Percentiles rank a stretch among this genome's conserved stretches.
Evolutionary conservation across 2,329 filamentous ascomycete species (phyloP).

Genomic region (Arthrobotrys sinensis): DNA sequence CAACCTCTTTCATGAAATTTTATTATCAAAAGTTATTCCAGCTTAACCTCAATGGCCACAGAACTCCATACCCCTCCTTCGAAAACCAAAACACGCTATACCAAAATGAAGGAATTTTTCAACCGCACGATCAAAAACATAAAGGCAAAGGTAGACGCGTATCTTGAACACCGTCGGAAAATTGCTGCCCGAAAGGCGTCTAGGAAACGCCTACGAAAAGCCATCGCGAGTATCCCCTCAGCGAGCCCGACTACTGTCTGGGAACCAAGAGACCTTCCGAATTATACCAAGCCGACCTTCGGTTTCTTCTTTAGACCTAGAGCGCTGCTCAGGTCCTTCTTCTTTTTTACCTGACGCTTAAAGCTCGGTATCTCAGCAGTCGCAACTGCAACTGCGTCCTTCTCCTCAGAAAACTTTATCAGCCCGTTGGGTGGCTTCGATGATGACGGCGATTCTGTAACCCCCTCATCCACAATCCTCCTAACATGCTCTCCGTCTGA

Average conservation of each 20-base stretch:
- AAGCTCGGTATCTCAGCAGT: slow-evolving; percentile 74
- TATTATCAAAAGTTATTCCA: not conserved
- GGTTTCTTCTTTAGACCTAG: slow-evolving; percentile 91
- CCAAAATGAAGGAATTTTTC: not conserved
- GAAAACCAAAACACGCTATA: slow-evolving; percentile 14
- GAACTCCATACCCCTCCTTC: slow-evolving; percentile 6
- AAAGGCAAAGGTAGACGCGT: slow-evolving; percentile 19
- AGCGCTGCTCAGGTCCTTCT: slow-evolving; percentile 82
- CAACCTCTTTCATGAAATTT: not conserved
- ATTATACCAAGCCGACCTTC: slow-evolving; percentile 70
- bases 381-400: slow-evolving; percentile 64
- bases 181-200: not conserved
- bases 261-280: slow-evolving; percentile 9
- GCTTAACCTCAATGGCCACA: slow-evolving; percentile 3
- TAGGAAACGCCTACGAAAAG: not conserved
- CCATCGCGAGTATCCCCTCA: slow-evolving; percentile 13
- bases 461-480: slow-evolving; percentile 61
- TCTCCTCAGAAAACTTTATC: slow-evolving; percentile 65
- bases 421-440: slow-evolving; percentile 62
- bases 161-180: slow-evolving; percentile 6
- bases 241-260: slow-evolving; percentile 2
- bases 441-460: slow-evolving; percentile 32
- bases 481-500: slow-evolving; percentile 65
- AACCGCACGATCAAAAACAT: not conserved
- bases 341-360: slow-evolving; percentile 84